Evolutionary conservation across 2,329 filamentous ascomycete genomes (phyloP), one percentile per base, ranked within the genome.

Genomic region (Trichoderma cornu-damae): DNA sequence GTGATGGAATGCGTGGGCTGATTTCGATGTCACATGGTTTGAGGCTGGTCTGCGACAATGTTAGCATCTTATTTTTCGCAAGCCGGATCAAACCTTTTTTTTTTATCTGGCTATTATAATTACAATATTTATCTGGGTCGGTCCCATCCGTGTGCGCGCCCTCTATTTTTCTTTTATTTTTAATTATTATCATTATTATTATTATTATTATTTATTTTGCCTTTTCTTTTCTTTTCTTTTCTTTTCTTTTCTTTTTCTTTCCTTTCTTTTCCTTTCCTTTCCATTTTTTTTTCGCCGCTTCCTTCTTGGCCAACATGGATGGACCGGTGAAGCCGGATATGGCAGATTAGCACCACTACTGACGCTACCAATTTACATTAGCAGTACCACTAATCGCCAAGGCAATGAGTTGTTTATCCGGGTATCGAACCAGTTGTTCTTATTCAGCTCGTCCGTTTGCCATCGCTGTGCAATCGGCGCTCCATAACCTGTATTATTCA

Each of bases 1-100:
- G 28, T 32, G 44, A 47, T 42, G 37, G 49, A 32, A 37, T 55
- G 40, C 30, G 18, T 55, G 51, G 42, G 51, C 51, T 55, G 51
- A 55, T 55, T 46, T 55, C 51, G 12, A 46, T 55, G 51, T 55
- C 51, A 55, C 22, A 46, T 47, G 51, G 42, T 8, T 55, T 46
- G 51, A 55, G 42, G 6, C 12, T 30, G 26, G 42, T 16, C 48
- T n/a, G 28, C n/a, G 32, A 30, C 42, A 30, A n/a, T 9, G 22
- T 28, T 38, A 50, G 35, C 48, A 38, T 50, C 48, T 40, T 38
- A 50, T 40, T 18, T 14, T 14, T 34, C 37, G 20, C 49, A 20
- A n/a, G 14, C 49, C 49, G 49, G 49, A 16, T 22, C 26, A 32
- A 52, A 43, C 49, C 26, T 43, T 52, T 47, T 56, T 44, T 35